phyloP scores from a whole-genome alignment of 306 rosid genomes.

The Sesbania bispinosa region DNA sequence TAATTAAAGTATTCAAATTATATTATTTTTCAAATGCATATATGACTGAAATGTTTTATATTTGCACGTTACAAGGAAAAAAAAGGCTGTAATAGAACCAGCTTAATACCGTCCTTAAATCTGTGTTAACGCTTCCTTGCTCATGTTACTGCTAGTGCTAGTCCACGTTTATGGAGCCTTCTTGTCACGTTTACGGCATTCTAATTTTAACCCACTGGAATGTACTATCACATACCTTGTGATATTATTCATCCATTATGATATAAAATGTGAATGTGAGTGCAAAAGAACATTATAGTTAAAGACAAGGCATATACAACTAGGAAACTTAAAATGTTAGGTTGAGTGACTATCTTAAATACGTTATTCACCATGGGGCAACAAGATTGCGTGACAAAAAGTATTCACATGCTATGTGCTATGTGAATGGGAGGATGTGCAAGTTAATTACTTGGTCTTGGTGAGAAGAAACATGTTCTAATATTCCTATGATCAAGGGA shows the following conservation, averaged over 20 bases:
- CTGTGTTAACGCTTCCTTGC: too few species aligned
- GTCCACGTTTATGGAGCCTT: neutral
- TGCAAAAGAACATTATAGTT: neutral
- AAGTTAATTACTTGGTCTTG: neutral
- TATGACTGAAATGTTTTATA: too few species aligned
- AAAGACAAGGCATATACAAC: neutral
- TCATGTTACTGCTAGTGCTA: too few species aligned
- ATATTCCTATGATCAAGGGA: too few species aligned
- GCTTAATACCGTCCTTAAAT: too few species aligned
- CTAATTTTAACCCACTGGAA: neutral
- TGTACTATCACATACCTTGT: neutral
- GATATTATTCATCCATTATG: neutral
- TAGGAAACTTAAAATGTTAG: neutral
- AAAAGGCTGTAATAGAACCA: too few species aligned
- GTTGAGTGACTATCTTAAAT: neutral
- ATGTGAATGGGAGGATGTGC: neutral
- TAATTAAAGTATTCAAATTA: too few species aligned
- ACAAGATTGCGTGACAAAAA: neutral
- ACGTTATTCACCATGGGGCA: neutral
- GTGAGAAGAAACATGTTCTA: neutral
- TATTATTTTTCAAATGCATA: too few species aligned
- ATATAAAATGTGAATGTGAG: neutral
- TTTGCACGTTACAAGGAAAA: too few species aligned
- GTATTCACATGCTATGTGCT: neutral
- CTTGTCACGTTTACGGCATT: neutral